Percentiles rank a stretch among this genome's conserved stretches.
Conservation (phyloP, 2,329 filamentous ascomycete genomes). For the Aspergillus fructus region DNA sequence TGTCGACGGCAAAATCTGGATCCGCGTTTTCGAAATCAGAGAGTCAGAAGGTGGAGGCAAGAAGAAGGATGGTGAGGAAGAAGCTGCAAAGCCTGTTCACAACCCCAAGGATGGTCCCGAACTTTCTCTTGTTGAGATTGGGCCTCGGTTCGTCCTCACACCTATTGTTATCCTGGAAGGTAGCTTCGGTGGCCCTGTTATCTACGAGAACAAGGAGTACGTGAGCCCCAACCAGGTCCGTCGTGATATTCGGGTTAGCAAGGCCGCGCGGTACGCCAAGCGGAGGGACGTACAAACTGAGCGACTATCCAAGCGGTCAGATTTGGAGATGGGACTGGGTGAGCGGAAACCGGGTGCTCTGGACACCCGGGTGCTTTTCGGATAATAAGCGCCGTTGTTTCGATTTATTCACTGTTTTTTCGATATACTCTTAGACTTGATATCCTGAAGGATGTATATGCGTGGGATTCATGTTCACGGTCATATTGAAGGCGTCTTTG, state of each 20-base stretch:
- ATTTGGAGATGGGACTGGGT: constrained; percentile 68
- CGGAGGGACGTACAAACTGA: constrained; percentile 74
- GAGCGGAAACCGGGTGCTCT: constrained; percentile 66
- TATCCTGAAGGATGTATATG: constrained; percentile 37
- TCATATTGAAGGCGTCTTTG: constrained; percentile 34
- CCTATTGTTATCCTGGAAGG: constrained; percentile 95
- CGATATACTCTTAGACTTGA: constrained; percentile 28
- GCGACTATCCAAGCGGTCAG: constrained; percentile 69
- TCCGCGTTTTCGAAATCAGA: constrained; percentile 89
- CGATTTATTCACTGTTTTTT: constrained; percentile 19
- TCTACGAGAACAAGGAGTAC: constrained; percentile 98
- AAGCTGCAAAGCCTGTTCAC: constrained; percentile 39
- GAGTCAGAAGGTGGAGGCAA: constrained; percentile 69
- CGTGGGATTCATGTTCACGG: constrained; percentile 33
- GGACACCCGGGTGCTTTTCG: constrained; percentile 71
- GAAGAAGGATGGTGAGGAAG: constrained; percentile 42
- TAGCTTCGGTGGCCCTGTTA: constrained; percentile 91
- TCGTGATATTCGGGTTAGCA: constrained; percentile 72
- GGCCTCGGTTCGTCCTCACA: constrained; percentile 86
- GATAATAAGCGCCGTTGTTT: constrained; percentile 46
- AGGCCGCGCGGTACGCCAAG: constrained; percentile 74
- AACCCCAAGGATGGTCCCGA: constrained; percentile 61
- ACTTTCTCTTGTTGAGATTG: constrained; percentile 85
- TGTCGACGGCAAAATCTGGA: constrained; percentile 92
- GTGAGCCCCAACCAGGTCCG: constrained; percentile 94